phyloP scores from a whole-genome alignment of 352 stramenopile genomes.

The Pythium vanterpoolii region DNA sequence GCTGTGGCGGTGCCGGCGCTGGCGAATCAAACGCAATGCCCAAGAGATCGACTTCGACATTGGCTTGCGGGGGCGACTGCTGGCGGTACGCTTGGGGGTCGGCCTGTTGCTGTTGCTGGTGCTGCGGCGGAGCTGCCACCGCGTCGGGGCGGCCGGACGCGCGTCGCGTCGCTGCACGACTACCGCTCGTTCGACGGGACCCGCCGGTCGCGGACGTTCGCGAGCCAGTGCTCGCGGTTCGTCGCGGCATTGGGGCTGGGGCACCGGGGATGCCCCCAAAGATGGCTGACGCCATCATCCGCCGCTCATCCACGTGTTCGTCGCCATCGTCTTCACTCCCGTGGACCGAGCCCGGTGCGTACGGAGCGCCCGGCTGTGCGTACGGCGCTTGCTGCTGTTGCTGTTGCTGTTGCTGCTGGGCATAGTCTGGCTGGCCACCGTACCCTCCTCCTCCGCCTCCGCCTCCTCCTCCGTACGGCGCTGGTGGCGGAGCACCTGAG shows the following conservation, averaged over 20 bases:
- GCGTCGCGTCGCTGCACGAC: constrained; percentile 30
- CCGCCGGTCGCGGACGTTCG: constrained; percentile 30
- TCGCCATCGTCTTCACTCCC: constrained; percentile 52
- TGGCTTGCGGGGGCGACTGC: constrained; percentile 32
- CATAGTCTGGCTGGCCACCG: constrained; percentile 46
- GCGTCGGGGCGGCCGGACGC: constrained; percentile 36
- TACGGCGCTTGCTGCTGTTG: constrained; percentile 20
- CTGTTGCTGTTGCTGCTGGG: constrained; percentile 10
- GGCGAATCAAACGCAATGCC: constrained; percentile 81
- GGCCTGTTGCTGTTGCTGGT: constrained; percentile 39
- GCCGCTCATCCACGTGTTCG: constrained; percentile 60
- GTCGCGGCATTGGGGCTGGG: constrained; percentile 44
- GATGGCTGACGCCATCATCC: constrained; percentile 92
- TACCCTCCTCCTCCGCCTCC: constrained; percentile 24
- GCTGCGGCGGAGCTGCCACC: constrained; percentile 7
- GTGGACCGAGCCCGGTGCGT: constrained; percentile 27
- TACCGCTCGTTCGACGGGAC: constrained; percentile 32
- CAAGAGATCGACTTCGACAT: constrained; percentile 76
- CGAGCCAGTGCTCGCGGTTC: constrained; percentile 15
- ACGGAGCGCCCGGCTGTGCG: constrained; percentile 21
- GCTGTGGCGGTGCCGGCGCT: constrained; percentile 25
- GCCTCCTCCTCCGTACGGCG: constrained; percentile 25
- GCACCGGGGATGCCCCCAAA: constrained; percentile 94
- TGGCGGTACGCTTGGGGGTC: constrained; percentile 27
- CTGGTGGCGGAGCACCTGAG: constrained; percentile 14